A percentile compares a stretch with the other conserved stretches of the same genome.
These are phyloP conservation scores for Forsythia suspensa DNA, from an alignment of 257 asterid species.

Conservation along the genomic window DNA sequence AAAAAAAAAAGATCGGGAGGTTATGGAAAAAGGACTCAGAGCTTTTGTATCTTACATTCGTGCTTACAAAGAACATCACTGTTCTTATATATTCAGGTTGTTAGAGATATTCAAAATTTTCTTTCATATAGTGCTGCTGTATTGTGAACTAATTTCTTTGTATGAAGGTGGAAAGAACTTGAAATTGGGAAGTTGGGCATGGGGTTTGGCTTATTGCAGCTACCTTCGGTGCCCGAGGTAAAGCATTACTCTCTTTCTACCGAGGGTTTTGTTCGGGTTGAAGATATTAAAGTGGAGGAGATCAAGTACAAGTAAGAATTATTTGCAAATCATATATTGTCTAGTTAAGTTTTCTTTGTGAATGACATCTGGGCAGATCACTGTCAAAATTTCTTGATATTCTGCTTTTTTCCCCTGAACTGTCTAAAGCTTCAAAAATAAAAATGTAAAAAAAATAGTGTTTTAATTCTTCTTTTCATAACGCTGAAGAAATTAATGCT, in stretches of 20 bases:
- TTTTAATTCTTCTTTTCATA: background rate
- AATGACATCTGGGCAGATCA: background rate
- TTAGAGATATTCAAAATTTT: background rate
- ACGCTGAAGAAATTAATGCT: background rate
- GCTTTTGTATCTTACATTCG: conserved; percentile 92
- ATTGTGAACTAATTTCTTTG: background rate
- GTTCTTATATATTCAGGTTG: conserved; percentile 85
- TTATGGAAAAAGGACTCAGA: conserved; percentile 93
- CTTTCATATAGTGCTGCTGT: background rate
- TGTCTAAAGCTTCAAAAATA: background rate
- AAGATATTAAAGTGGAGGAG: conserved; percentile 67
- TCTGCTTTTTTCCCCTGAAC: background rate
- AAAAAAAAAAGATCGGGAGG: conserved; percentile 75
- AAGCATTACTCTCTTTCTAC: conserved; percentile 81
- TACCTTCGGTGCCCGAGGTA: conserved; percentile 87
- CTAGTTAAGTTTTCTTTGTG: background rate
- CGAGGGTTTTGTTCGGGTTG: conserved; percentile 66
- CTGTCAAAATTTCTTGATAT: background rate
- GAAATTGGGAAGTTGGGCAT: conserved; percentile 95
- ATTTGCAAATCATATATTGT: background rate
- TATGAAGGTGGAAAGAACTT: conserved; percentile 87
- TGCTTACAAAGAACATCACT: conserved; percentile 92
- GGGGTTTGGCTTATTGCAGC: conserved; percentile 93
- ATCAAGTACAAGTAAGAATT: conserved; percentile 77
- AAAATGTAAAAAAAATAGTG: background rate